phyloP scores from a whole-genome alignment of 192 early-diverging fungal genomes.

The Dispira parvispora region DNA sequence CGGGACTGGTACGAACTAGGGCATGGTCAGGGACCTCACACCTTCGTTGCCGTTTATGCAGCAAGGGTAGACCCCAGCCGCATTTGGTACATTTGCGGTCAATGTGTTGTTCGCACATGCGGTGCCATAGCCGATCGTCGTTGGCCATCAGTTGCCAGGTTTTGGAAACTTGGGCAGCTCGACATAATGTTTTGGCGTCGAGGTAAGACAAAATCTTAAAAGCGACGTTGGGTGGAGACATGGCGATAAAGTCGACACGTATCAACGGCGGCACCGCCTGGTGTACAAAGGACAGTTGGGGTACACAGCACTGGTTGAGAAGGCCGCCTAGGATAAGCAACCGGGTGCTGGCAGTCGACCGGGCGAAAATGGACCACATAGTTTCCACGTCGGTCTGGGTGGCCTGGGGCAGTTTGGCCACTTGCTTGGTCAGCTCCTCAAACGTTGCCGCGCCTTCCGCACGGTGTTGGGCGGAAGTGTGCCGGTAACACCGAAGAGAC shows the following conservation, averaged over 20 bases:
- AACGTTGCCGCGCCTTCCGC: conserved; percentile 21
- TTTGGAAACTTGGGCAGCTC: conserved; percentile 72
- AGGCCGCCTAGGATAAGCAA: conserved; percentile 55
- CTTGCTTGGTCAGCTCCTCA: conserved; percentile 30
- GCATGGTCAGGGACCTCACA: conserved; percentile 10
- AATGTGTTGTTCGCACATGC: conserved; percentile 96
- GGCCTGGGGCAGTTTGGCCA: conserved; percentile 33
- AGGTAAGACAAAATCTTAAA: conserved; percentile 77
- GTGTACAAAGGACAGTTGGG: conserved; percentile 73
- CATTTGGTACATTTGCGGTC: conserved; percentile 89
- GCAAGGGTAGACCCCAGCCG: conserved; percentile 87
- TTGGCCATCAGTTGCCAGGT: conserved; percentile 73
- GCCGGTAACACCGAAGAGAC: conserved; percentile 24
- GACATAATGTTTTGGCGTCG: conserved; percentile 81
- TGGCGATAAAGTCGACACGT: conserved; percentile 68
- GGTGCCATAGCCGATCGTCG: conserved; percentile 87
- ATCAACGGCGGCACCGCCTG: conserved; percentile 48
- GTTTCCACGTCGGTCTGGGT: conserved; percentile 46
- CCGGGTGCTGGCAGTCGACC: conserved; percentile 44
- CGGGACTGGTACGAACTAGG: conserved; percentile 62
- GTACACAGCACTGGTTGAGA: conserved; percentile 64
- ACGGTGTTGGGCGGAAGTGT: conserved; percentile 26
- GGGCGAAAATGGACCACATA: conserved; percentile 53
- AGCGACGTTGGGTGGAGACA: conserved; percentile 61
- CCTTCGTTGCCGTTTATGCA: conserved; percentile 29